These are phyloP conservation scores for Phialophora verrucosa DNA, from an alignment of 2,329 filamentous ascomycete genomes.

Conservation along the genomic window DNA sequence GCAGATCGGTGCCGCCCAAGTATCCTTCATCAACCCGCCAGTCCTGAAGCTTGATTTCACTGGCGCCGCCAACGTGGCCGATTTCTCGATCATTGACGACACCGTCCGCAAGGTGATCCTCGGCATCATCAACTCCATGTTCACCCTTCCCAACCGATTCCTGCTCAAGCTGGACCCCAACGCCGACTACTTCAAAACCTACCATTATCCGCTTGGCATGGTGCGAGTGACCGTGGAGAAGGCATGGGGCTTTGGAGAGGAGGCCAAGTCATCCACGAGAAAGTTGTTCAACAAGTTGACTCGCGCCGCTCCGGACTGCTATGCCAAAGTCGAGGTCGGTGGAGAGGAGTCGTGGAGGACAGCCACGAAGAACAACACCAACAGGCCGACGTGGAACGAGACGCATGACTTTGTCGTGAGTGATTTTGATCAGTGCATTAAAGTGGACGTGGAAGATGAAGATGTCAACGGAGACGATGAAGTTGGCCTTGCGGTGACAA, in stretches of 20 bases:
- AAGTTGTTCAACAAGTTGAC: constrained; percentile 35
- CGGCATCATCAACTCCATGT: constrained; percentile 37
- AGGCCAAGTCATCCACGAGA: constrained; percentile 30
- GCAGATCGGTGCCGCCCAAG: constrained; percentile 34
- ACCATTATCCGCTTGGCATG: constrained; percentile 35
- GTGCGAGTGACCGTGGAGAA: constrained; percentile 34
- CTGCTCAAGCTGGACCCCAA: constrained; percentile 46
- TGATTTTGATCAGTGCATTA: constrained; percentile 34
- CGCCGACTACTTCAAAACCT: constrained; percentile 43
- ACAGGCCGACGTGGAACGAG: constrained; percentile 35
- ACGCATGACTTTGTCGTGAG: constrained; percentile 36
- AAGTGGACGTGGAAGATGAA: constrained; percentile 30
- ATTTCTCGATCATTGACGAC: constrained; percentile 34
- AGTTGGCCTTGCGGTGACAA: constrained; percentile 29
- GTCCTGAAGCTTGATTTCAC: constrained; percentile 36
- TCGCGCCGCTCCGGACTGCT: constrained; percentile 33
- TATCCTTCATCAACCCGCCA: constrained; percentile 35
- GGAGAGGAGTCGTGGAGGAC: constrained; percentile 32
- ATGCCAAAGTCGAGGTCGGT: constrained; percentile 34
- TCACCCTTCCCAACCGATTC: constrained; percentile 34
- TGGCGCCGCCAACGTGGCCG: constrained; percentile 33
- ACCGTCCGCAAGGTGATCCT: constrained; percentile 34
- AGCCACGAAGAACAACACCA: constrained; percentile 33
- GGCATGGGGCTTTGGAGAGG: constrained; percentile 33
- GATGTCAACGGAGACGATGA: constrained; percentile 31